Conservation (phyloP, 257 asterid species). For the Eucommia ulmoides region DNA sequence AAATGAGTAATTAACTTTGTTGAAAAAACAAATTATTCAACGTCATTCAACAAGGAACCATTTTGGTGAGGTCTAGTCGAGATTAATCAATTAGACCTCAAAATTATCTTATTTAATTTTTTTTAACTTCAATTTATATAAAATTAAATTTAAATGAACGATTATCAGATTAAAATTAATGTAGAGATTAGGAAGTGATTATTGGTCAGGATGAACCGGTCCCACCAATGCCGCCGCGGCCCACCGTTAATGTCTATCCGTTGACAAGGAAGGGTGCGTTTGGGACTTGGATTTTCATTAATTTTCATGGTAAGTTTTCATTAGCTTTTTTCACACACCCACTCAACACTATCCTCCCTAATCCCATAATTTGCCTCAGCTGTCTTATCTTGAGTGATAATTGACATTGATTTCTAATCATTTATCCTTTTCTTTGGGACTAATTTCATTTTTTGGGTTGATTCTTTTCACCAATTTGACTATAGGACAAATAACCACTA, state of each 20-base stretch:
- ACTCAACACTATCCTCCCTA: slow-evolving; percentile 16
- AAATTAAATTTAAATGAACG: no score
- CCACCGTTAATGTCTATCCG: neutral
- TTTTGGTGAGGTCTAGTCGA: no score
- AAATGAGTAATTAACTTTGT: no score
- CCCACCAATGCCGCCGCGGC: neutral
- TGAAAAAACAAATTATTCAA: no score
- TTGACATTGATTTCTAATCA: slow-evolving; percentile 30
- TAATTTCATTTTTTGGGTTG: slow-evolving; percentile 3
- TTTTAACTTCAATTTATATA: no score
- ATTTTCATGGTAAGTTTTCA: neutral
- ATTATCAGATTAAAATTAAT: no score
- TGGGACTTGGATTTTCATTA: neutral
- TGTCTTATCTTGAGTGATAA: slow-evolving; percentile 17
- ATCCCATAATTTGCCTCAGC: slow-evolving; percentile 12
- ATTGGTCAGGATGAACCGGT: slow-evolving; percentile 4
- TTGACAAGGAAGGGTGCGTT: no score
- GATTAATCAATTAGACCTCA: no score
- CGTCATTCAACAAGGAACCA: no score
- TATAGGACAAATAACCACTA: no score
- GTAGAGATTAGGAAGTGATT: slow-evolving; percentile 6
- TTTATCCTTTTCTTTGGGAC: slow-evolving; percentile 7
- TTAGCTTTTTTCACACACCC: no score
- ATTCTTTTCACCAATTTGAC: neutral
- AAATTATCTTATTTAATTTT: no score